Percentiles rank a stretch among this genome's conserved stretches.
Evolutionary conservation across 169 alveolate genomes (phyloP).

Genomic region (Plasmodium berghei): DNA sequence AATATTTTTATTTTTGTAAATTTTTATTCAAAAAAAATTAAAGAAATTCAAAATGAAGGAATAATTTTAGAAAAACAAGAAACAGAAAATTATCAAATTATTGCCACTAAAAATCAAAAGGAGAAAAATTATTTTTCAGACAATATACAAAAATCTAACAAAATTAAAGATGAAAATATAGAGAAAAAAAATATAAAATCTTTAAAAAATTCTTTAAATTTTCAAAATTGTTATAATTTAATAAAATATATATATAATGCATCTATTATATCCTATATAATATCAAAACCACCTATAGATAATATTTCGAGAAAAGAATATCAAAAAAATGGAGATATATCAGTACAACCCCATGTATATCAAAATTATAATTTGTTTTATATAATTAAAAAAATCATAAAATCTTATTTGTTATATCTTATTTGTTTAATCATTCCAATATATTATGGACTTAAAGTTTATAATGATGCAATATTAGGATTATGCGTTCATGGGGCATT

Average conservation of each 20-base stretch:
- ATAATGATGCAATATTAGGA: conserved; percentile 62
- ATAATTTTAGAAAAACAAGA: neutral
- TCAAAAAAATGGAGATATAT: conserved; percentile 17
- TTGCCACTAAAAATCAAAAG: neutral
- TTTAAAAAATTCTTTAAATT: no score
- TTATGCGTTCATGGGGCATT: conserved; percentile 69
- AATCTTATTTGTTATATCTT: conserved; percentile 76
- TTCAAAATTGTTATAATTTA: neutral
- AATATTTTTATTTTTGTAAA: conserved; percentile 59
- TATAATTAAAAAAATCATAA: conserved; percentile 45
- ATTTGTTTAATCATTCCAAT: conserved; percentile 70
- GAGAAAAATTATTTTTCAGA: neutral
- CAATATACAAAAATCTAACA: neutral
- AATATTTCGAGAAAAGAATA: conserved; percentile 9
- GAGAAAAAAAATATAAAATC: neutral
- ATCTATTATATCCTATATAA: conserved; percentile 43
- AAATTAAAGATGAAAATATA: neutral
- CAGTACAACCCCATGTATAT: conserved; percentile 1
- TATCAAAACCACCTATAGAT: conserved; percentile 56
- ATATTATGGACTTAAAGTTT: conserved; percentile 62
- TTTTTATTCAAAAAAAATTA: conserved; percentile 56
- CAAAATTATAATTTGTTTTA: neutral
- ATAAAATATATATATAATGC: conserved; percentile 37
- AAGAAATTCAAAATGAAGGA: conserved; percentile 25
- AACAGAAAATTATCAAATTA: neutral